Base-by-base conservation (phyloP, 257 asterid species). In the Coffea eugenioides region DNA sequence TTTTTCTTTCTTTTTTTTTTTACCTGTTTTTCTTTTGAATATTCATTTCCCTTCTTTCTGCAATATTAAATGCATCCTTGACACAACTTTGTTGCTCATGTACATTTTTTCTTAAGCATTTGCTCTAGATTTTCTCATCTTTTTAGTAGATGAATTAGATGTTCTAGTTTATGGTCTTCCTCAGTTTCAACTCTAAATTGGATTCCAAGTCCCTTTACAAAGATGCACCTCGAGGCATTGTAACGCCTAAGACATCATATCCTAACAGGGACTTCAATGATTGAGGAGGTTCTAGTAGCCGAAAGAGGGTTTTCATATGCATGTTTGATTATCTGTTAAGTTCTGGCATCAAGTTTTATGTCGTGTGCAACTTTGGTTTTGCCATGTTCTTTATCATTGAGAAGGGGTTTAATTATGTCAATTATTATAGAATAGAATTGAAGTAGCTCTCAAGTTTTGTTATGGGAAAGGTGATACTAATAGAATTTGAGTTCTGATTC, bases 401-500 rank as follows among this genome's bases (percentile, higher is more conserved):
- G 21, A 64, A 31, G 39, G 57, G 76, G 46, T 7, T 23, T 18
- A 18, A 71, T 52, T 45, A 57, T 15, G 25, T 13, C 45, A 27
- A 15, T 21, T 36, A 11, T 67, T 77, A 31, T 68, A 15, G 2
- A 39, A 46, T 70, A 10, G 36, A 67, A 34, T 67, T n/a, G 34
- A 77, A 11, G n/a, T 77, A 21, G 45, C 34, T 71, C 56, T 57
- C 43, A 54, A n/a, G 43, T 43, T 79, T 79, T 45, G 45, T 45
- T 27, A 43, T 43, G 14, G 2, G 45, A 48, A 59, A 48, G 27
- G 48, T 62, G 54, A 74, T 79, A 31, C 11, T 13, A 11, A 59
- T 27, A 51, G 23, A 12, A 25, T 51, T 64, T 54, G 13, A 43
- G 61, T 74, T 36, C 16, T 72, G 61, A 88, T 83, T 73, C 49